Conservation (phyloP, 1,284 basidiomycete genomes). For the Peniophora sp. region DNA sequence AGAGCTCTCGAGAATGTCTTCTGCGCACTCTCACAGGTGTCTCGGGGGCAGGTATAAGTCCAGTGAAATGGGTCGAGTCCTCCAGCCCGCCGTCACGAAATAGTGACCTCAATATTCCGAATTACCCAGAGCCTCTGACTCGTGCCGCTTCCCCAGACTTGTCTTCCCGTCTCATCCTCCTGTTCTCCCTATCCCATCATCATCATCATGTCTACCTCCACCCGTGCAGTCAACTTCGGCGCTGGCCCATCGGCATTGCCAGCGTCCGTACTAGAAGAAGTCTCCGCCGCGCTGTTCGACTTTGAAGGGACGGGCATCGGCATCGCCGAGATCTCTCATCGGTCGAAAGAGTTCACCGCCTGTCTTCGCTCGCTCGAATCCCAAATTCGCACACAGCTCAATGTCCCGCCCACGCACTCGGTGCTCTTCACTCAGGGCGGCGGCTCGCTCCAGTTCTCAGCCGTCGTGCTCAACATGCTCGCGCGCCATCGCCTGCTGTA, state of each 20-base stretch:
- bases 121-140: too few species aligned
- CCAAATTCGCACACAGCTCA: slow-evolving; percentile 67
- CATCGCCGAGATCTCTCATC: slow-evolving; percentile 89
- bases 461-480: slow-evolving; percentile 83
- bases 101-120: too few species aligned
- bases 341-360: slow-evolving; percentile 79
- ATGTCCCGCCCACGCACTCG: slow-evolving; percentile 77
- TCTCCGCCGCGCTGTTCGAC: slow-evolving; percentile 74
- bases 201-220: neutral
- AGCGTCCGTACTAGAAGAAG: slow-evolving; percentile 72
- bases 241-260: slow-evolving; percentile 90
- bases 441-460: slow-evolving; percentile 84
- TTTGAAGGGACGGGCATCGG: slow-evolving; percentile 88
- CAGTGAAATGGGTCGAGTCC: too few species aligned
- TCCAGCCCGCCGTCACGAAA: too few species aligned
- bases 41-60: too few species aligned
- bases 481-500: slow-evolving; percentile 68
- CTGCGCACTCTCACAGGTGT: too few species aligned
- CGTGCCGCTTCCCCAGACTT: neutral
- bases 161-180: slow-evolving; percentile 1
- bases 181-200: neutral
- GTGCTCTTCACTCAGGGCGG: slow-evolving; percentile 92
- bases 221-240: slow-evolving; percentile 76
- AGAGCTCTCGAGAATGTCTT: too few species aligned
- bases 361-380: slow-evolving; percentile 64